phyloP scores from a whole-genome alignment of 179 eudicot genomes.

The Spinacia oleracea region DNA sequence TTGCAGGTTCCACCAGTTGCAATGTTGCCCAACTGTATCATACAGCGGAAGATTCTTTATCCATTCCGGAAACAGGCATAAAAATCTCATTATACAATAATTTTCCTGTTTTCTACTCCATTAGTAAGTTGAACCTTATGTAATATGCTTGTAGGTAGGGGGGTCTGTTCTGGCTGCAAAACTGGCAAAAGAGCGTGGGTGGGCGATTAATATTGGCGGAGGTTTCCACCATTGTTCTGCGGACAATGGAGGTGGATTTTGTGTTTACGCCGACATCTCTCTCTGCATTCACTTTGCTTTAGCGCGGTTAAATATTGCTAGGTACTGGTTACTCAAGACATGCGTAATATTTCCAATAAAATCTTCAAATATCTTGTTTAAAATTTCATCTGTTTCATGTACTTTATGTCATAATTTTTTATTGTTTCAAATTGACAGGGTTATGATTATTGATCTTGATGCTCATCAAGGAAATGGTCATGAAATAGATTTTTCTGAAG shows the following conservation, averaged over 20 bases:
- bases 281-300: constrained; percentile 84
- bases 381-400: not conserved
- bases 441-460: constrained; percentile 94
- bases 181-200: constrained; percentile 89
- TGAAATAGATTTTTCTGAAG: constrained; percentile 78
- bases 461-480: constrained; percentile 99
- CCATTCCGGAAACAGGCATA: constrained; percentile 91
- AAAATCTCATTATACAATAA: not conserved
- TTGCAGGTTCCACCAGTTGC: constrained; percentile 93
- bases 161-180: constrained; percentile 88
- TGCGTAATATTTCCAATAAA: not conserved
- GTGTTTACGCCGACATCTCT: constrained; percentile 91
- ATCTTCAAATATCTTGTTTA: not conserved
- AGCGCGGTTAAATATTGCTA: constrained; percentile 54
- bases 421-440: constrained; percentile 49
- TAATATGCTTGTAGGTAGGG: constrained; percentile 60
- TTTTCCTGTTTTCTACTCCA: not conserved
- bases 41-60: constrained; percentile 67
- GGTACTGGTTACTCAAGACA: constrained; percentile 38
- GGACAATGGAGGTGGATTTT: constrained; percentile 84
- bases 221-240: constrained; percentile 98
- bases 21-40: constrained; percentile 67
- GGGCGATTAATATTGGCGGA: constrained; percentile 98
- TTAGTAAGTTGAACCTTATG: not conserved
- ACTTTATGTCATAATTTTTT: not conserved